Conservation (phyloP, 2,329 filamentous ascomycete species). For the Chaetomium globosum region DNA sequence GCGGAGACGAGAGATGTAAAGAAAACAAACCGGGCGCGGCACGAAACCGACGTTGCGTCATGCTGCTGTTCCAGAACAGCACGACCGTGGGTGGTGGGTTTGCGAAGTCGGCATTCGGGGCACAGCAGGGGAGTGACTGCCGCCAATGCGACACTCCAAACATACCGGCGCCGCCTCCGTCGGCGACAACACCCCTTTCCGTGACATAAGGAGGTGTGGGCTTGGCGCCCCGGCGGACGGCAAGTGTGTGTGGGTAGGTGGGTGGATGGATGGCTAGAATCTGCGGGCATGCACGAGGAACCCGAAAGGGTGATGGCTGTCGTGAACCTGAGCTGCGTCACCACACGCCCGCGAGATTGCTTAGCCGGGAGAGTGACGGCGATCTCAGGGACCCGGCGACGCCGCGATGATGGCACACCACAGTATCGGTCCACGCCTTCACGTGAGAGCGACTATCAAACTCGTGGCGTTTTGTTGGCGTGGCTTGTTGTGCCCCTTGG, state of each 20-base stretch:
- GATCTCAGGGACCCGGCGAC: background rate
- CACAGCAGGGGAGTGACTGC: constrained; percentile 16
- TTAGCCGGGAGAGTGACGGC: constrained; percentile 4
- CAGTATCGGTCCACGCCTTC: background rate
- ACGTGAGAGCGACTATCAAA: constrained; percentile 4
- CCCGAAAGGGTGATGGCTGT: constrained; percentile 6
- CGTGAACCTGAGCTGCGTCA: background rate
- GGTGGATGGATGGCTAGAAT: constrained; percentile 4
- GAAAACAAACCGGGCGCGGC: constrained; percentile 29
- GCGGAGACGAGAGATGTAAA: constrained; percentile 16
- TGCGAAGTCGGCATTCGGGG: constrained; percentile 19
- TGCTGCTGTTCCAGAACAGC: constrained; percentile 7
- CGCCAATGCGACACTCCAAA: constrained; percentile 21
- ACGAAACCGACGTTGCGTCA: constrained; percentile 18
- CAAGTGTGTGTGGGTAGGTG: constrained; percentile 7
- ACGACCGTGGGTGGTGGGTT: background rate
- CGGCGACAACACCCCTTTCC: background rate
- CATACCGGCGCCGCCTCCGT: constrained; percentile 9
- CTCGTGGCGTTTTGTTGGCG: background rate
- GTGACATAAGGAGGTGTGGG: background rate
- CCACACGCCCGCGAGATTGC: background rate
- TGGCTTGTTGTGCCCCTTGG: background rate
- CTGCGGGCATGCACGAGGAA: background rate
- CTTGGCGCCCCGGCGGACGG: background rate
- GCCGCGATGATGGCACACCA: background rate